Percentiles rank a stretch among this genome's conserved stretches.
Conservation (phyloP, 1,139 yeast species). For the Citeromyces siamensis region DNA sequence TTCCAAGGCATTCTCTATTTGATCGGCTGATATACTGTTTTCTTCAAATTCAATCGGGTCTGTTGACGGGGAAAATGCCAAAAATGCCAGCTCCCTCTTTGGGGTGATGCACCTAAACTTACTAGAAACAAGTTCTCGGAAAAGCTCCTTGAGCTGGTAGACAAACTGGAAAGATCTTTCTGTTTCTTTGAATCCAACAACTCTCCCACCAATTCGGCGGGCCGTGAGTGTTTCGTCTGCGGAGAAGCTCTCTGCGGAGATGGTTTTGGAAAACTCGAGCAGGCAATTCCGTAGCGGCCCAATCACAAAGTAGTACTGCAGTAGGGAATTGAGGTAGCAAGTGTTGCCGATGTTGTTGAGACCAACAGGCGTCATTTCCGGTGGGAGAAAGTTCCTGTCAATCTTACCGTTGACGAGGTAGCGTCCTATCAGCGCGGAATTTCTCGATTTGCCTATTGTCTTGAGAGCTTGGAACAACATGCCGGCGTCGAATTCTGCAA, state of each 20-base stretch:
- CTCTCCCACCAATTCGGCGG: conserved; percentile 79
- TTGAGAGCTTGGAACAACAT: conserved; percentile 37
- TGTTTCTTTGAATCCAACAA: conserved; percentile 61
- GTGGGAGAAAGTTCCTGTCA: conserved; percentile 46
- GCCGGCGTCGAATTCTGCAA: conserved; percentile 19
- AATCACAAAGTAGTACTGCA: conserved; percentile 83
- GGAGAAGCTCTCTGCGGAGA: conserved; percentile 16
- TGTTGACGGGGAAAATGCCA: conserved; percentile 73
- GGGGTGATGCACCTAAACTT: conserved; percentile 63
- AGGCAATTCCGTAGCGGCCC: conserved; percentile 67
- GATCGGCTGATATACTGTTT: conserved; percentile 22
- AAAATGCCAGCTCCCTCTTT: conserved; percentile 69
- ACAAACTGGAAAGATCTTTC: conserved; percentile 75
- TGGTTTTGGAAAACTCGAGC: conserved; percentile 30
- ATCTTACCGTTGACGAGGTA: conserved; percentile 46
- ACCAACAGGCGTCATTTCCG: conserved; percentile 78
- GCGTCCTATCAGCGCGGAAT: conserved; percentile 38
- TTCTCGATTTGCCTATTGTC: conserved; percentile 31
- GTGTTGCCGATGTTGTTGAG: conserved; percentile 91
- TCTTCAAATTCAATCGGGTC: conserved; percentile 43
- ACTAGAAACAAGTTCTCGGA: conserved; percentile 56
- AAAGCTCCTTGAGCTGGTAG: conserved; percentile 56
- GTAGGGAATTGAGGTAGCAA: conserved; percentile 79
- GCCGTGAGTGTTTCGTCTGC: conserved; percentile 16
- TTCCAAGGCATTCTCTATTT: conserved; percentile 60